Evolutionary conservation across 495 filamentous ascomycete species (phyloP), one percentile per base, ranked within the genome.

Genomic region (Trichoderma orchidacearum): DNA sequence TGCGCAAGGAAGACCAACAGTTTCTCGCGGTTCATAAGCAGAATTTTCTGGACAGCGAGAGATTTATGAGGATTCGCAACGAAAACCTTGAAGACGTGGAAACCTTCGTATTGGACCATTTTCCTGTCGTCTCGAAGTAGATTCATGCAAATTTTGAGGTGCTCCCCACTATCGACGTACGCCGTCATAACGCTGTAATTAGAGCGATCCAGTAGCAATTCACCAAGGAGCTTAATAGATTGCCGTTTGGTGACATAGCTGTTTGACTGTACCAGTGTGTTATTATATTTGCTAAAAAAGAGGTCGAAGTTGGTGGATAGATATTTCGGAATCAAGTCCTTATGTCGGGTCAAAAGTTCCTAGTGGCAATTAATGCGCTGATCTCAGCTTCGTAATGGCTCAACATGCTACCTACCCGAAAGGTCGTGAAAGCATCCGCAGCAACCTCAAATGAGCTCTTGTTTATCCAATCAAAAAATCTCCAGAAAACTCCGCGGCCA

Each of bases 21-120:
- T 59, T 87, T 87, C 59, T 96, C 90, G 50, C 90, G 82, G 68
- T 99, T 99, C 75, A 94, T 96, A 59, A 96, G 82, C 55, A 99
- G 70, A 64, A 99, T 96, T 63, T 90, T 87, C 63, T 95, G 89
- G 36, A 99, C 94, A 9, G 89, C 87, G 55, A 89, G 79, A 28
- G 89, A 94, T 71, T 99, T 99, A 75, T 96, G 85, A 81, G 94
- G 75, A 66, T 99, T 97, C 51, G 94, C 94, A 51, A 97, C 93
- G 71, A 99, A 99, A 57, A 99, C 90, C 77, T 98, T 98, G 75
- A 98, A 98, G 32, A 98, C 92, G 69, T 99, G 94, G 69, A 99
- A 99, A 25, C 90, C 92, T 70, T 99, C 94, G 66, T 97, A 99
- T 66, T 96, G 91, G 53, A 99, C 93, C 89, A 97, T 99, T 68